Conservation (phyloP, 306 rosid genomes). For the Cajanus cajan region DNA sequence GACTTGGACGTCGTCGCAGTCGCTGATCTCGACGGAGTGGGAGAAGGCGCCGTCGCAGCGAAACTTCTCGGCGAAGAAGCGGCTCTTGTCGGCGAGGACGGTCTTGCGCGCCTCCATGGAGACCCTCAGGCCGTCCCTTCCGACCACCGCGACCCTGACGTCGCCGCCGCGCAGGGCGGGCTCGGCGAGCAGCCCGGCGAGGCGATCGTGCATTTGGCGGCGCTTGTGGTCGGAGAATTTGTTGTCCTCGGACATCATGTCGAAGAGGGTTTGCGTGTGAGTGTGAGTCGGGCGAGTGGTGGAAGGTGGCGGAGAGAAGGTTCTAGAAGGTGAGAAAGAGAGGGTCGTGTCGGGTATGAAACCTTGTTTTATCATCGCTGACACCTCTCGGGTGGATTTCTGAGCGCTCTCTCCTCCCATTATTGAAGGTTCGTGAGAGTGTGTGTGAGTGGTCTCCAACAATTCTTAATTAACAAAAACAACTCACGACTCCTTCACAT, state of each 20-base stretch:
- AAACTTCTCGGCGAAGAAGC: constrained; percentile 80
- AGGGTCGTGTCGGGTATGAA: constrained; percentile 57
- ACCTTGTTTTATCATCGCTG: constrained; percentile 80
- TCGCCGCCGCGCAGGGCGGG: constrained; percentile 55
- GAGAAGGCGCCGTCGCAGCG: constrained; percentile 42
- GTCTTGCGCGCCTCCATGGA: constrained; percentile 77
- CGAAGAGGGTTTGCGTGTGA: constrained; percentile 65
- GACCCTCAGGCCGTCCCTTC: constrained; percentile 62
- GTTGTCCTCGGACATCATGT: constrained; percentile 72
- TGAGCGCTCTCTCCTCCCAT: constrained; percentile 61
- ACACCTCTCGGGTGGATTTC: constrained; percentile 71
- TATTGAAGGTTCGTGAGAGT: no score
- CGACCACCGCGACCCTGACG: constrained; percentile 67
- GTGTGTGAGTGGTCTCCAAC: no score
- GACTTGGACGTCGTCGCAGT: constrained; percentile 80
- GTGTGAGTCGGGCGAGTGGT: constrained; percentile 33
- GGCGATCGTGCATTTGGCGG: constrained; percentile 50
- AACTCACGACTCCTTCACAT: no score
- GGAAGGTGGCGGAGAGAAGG: constrained; percentile 38
- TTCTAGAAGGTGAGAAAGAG: constrained; percentile 69
- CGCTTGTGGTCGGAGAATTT: constrained; percentile 49
- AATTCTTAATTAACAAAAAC: no score
- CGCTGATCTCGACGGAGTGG: constrained; percentile 83
- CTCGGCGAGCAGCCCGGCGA: constrained; percentile 50
- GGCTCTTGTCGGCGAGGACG: constrained; percentile 63